Evolutionary conservation across 768 basidiomycete species (phyloP).

Genomic region (Kwoniella newhampshirensis): DNA sequence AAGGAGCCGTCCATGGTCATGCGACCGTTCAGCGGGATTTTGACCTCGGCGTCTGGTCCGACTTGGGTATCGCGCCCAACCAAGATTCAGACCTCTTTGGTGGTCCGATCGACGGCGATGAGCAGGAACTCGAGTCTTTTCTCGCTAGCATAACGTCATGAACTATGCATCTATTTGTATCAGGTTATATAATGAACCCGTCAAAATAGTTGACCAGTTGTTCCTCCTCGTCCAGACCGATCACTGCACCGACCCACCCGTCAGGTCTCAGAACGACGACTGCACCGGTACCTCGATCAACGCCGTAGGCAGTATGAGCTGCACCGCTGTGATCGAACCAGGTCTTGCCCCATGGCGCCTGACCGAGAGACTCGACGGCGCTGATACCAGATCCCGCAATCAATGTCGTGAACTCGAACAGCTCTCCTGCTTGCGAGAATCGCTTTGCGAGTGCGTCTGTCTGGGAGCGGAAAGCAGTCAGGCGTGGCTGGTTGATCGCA

Average conservation of each 20-base stretch:
- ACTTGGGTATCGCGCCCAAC: not conserved
- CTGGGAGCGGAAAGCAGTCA: not conserved
- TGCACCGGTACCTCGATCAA: not conserved
- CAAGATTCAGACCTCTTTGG: not conserved
- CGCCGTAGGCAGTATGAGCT: not conserved
- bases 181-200: not conserved
- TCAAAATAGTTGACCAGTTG: not conserved
- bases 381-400: not conserved
- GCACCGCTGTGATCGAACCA: conserved; percentile 1
- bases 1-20: conserved; percentile 3
- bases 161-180: not conserved
- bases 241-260: not conserved
- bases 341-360: not conserved
- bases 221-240: not conserved
- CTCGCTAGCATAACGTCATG: not conserved
- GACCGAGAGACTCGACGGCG: not conserved
- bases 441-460: not conserved
- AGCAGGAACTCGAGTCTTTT: not conserved
- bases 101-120: not conserved
- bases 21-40: not conserved
- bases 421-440: not conserved
- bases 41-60: not conserved
- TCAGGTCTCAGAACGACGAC: not conserved
- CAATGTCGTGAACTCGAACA: not conserved
- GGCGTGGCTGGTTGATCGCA: not conserved